phyloP scores from a whole-genome alignment of 108 stramenopile genomes.

The Stephanodiscus minutulus region DNA sequence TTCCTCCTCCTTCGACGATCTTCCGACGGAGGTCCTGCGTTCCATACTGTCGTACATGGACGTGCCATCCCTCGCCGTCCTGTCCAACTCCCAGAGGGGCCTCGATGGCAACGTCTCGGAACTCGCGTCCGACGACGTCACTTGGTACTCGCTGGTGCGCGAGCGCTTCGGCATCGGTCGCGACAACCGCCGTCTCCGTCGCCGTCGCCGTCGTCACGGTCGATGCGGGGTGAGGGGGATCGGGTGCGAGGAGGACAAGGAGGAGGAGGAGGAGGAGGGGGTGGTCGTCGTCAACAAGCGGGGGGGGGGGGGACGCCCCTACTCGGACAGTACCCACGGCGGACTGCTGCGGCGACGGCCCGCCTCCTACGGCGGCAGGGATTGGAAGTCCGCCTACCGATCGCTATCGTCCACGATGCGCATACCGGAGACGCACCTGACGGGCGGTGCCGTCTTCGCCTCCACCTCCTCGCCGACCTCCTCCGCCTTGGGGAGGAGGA shows the following conservation, averaged over 20 bases:
- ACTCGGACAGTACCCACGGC: background rate
- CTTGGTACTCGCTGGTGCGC: constrained; percentile 34
- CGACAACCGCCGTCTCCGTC: background rate
- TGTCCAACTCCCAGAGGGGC: constrained; percentile 14
- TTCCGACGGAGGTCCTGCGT: constrained; percentile 40
- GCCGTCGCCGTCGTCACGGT: background rate
- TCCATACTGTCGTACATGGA: constrained; percentile 32
- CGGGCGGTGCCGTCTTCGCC: constrained; percentile 38
- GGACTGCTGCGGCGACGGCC: background rate
- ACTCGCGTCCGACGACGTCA: constrained; percentile 38
- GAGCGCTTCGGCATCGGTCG: constrained; percentile 50
- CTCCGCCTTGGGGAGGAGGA: background rate
- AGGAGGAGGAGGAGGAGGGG: background rate
- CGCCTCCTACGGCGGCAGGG: background rate
- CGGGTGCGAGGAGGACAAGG: background rate
- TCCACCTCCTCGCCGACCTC: too few relatives aligned
- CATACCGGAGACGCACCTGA: constrained; percentile 21
- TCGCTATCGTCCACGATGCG: constrained; percentile 21
- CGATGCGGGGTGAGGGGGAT: background rate
- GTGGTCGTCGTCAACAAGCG: constrained; percentile 7
- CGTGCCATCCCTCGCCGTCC: constrained; percentile 30
- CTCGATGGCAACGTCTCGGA: constrained; percentile 9
- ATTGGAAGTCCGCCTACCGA: constrained; percentile 27
- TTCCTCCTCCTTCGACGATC: constrained; percentile 22
- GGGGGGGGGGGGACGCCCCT: constrained; percentile 1